Evolutionary conservation across 441 rosid genomes (phyloP).

Genomic region (Arabidopsis hybrid): DNA sequence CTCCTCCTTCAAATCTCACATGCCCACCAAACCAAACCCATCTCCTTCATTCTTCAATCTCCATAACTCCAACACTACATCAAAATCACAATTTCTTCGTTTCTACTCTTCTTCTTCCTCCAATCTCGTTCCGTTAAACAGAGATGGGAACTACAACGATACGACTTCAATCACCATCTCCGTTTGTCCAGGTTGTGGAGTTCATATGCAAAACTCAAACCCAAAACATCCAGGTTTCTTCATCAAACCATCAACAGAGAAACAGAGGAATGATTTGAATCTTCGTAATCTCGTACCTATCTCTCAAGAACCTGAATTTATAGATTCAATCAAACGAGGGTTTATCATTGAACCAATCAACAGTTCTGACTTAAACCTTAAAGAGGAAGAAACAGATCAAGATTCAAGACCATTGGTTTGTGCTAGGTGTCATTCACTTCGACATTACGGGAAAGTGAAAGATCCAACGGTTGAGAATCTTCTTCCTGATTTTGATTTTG

Average conservation of each 20-base stretch:
- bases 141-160: constrained; percentile 85
- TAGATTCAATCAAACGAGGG: constrained; percentile 68
- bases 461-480: constrained; percentile 85
- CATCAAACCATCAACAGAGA: constrained; percentile 54
- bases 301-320: constrained; percentile 63
- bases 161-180: constrained; percentile 55
- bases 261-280: constrained; percentile 36
- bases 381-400: constrained; percentile 38
- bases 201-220: constrained; percentile 73
- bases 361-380: not conserved
- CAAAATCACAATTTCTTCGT: constrained; percentile 27
- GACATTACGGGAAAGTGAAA: constrained; percentile 88
- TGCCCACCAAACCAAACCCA: constrained; percentile 5
- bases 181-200: constrained; percentile 94
- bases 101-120: constrained; percentile 40
- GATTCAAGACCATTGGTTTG: constrained; percentile 64
- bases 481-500: constrained; percentile 92
- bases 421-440: constrained; percentile 84
- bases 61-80: constrained; percentile 1
- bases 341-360: constrained; percentile 43
- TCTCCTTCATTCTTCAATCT: constrained; percentile 19
- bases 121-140: constrained; percentile 46
- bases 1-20: constrained; percentile 31
- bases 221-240: constrained; percentile 84
- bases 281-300: constrained; percentile 55